Evolutionary conservation across 2,329 filamentous ascomycete genomes (phyloP).

Genomic region (Microcyclosporella mali): DNA sequence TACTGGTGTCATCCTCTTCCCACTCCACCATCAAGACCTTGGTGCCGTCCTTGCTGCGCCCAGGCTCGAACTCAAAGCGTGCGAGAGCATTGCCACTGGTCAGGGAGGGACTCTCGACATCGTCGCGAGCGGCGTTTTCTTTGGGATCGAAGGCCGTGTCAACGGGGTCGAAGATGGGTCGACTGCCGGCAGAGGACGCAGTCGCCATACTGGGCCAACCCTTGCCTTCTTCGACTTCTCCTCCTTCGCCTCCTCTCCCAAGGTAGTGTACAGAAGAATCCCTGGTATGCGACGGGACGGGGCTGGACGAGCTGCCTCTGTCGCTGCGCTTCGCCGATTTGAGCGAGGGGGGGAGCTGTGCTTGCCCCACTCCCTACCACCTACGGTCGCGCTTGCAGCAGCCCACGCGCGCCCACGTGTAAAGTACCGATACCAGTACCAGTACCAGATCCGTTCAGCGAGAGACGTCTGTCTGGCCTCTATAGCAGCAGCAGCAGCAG

Average conservation of each 20-base stretch:
- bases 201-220: conserved; percentile 3
- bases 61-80: conserved; percentile 79
- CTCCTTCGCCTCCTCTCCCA: no score
- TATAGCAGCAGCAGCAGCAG: no score
- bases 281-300: no score
- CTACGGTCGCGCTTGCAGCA: no score
- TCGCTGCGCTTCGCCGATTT: conserved; percentile 6
- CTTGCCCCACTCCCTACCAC: no score
- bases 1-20: conserved; percentile 56
- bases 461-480: no score
- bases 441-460: no score
- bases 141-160: conserved; percentile 34
- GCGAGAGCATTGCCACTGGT: conserved; percentile 58
- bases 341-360: not conserved
- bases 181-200: conserved; percentile 9
- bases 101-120: conserved; percentile 40
- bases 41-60: conserved; percentile 66
- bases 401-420: no score
- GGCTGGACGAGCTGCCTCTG: no score
- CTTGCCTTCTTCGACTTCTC: not conserved
- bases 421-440: no score
- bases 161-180: conserved; percentile 36
- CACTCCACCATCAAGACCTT: conserved; percentile 94
- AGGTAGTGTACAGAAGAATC: no score
- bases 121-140: conserved; percentile 15